Conservation (phyloP, 179 eudicot genomes). For the Spergularia azorica region DNA sequence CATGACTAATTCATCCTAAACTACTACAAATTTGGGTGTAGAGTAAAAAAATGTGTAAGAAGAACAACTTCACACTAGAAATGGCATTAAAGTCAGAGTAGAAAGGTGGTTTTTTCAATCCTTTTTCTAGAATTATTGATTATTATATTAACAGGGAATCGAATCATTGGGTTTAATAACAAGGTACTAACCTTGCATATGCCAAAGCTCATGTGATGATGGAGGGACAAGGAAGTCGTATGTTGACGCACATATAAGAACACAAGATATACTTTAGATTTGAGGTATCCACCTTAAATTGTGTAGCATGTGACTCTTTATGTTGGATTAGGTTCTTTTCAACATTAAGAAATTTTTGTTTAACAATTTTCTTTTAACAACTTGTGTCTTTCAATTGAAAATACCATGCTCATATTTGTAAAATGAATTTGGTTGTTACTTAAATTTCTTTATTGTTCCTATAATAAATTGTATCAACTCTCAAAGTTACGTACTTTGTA, state of each 20-base stretch:
- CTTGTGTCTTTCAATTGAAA: too few species aligned
- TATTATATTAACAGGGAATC: neutral
- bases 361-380: too few species aligned
- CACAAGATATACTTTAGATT: neutral
- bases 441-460: too few species aligned
- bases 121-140: neutral
- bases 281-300: constrained; percentile 26
- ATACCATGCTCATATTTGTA: too few species aligned
- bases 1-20: too few species aligned
- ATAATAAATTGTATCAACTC: too few species aligned
- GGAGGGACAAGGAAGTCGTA: constrained; percentile 1
- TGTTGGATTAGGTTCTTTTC: neutral
- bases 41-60: too few species aligned
- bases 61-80: too few species aligned
- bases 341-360: neutral
- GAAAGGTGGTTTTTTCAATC: neutral
- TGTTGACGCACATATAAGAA: neutral
- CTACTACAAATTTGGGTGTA: too few species aligned
- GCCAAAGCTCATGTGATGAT: neutral
- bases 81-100: neutral
- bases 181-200: neutral
- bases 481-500: too few species aligned
- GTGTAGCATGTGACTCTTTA: constrained; percentile 22
- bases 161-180: neutral
- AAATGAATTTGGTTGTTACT: too few species aligned